These are phyloP conservation scores for Lagenaria siceraria DNA, from an alignment of 306 rosid genomes.

Conservation along the genomic window DNA sequence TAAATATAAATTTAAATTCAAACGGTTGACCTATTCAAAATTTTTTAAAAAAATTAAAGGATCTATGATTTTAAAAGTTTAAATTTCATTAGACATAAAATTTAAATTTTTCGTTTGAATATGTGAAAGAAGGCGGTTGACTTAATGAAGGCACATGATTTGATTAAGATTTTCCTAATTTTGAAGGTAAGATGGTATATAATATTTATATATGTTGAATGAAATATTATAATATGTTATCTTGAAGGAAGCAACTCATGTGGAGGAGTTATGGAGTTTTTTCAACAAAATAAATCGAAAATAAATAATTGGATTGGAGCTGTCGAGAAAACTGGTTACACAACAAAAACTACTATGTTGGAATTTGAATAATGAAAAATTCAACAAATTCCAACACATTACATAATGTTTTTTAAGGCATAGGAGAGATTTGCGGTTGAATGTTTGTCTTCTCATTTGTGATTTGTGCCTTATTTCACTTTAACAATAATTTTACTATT, in stretches of 20 bases:
- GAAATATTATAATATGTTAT: neutral
- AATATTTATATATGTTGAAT: neutral
- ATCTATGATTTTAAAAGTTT: too few species aligned
- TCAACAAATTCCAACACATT: neutral
- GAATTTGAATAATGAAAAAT: neutral
- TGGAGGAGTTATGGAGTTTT: neutral
- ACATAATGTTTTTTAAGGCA: neutral
- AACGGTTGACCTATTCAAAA: too few species aligned
- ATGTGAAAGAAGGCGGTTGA: too few species aligned
- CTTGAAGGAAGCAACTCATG: neutral
- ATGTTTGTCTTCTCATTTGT: constrained; percentile 1
- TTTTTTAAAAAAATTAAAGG: too few species aligned
- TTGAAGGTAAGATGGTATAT: neutral
- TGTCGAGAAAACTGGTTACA: neutral
- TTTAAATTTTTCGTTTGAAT: too few species aligned
- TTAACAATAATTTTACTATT: neutral
- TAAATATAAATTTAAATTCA: too few species aligned
- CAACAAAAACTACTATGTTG: neutral
- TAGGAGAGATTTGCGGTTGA: constrained; percentile 4
- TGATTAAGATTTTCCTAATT: neutral
- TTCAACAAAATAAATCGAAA: neutral
- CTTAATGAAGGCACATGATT: neutral
- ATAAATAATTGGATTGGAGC: neutral
- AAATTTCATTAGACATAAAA: too few species aligned
- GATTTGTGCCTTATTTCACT: neutral